These are phyloP conservation scores for Chlamydomonas incerta DNA, from an alignment of 139 green algal genomes.

Conservation along the genomic window DNA sequence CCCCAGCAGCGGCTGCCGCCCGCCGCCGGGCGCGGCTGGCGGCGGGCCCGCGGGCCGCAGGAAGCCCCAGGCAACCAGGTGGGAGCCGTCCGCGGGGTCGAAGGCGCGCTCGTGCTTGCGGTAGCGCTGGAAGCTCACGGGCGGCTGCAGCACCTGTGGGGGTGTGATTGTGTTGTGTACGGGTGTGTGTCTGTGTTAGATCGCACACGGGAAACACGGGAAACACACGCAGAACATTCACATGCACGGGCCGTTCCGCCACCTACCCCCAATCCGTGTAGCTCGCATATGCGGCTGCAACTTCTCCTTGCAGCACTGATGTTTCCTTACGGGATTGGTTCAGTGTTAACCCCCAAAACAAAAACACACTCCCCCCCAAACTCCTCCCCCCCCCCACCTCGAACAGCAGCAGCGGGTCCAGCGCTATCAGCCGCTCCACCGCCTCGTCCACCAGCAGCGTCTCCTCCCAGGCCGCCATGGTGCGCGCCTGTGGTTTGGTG, in stretches of 20 bases:
- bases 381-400: constrained; percentile 34
- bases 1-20: constrained; percentile 39
- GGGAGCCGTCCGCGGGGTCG: constrained; percentile 23
- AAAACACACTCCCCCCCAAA: background rate
- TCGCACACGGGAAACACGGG: too few relatives aligned
- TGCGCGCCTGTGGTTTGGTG: constrained; percentile 29
- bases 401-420: constrained; percentile 61
- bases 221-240: too few relatives aligned
- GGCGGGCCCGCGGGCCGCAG: constrained; percentile 50
- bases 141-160: constrained; percentile 58
- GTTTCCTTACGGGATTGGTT: too few relatives aligned
- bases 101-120: constrained; percentile 47
- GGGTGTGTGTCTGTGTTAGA: too few relatives aligned
- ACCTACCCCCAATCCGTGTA: too few relatives aligned
- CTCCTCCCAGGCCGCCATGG: constrained; percentile 50
- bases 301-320: too few relatives aligned
- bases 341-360: too few relatives aligned
- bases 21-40: background rate
- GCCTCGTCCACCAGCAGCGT: constrained; percentile 58
- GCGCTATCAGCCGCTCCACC: constrained; percentile 42
- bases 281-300: too few relatives aligned
- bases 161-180: too few relatives aligned
- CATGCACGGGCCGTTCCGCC: too few relatives aligned
- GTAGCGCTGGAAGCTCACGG: constrained; percentile 51
- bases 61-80: constrained; percentile 63